Evolutionary conservation across 2,329 filamentous ascomycete species (phyloP), one percentile per base, ranked within the genome.

Genomic region (Plectosphaerella cucumerina): DNA sequence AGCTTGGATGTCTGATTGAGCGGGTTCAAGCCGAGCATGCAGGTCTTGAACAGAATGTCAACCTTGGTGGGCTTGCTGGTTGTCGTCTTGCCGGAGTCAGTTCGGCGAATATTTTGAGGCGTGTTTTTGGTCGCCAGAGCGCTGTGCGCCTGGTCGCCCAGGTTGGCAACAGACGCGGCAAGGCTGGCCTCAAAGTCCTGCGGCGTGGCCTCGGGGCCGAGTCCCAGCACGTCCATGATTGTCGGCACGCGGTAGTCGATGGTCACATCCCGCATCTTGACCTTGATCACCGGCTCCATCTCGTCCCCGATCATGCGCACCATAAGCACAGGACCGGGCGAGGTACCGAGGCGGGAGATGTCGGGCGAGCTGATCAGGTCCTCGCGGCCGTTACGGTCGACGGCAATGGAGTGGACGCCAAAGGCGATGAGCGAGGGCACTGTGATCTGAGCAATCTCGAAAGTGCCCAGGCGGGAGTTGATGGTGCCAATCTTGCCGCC

Each of bases 301-400:
- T 97, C 93, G 64, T 97, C 92, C 0, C 90, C 90, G 57, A 99
- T 89, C 71, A 96, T 88, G 47, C 94, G 82, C 53, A 89, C 82
- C 85, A 96, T 96, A 49, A 97, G 66, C 56, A 92, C 89, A 1
- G 71, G 69, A 5, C 65, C 63, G 33, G 58, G 45, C n/a, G 62
- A 55, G 6, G 59, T 58, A n/a, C 37, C 18, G 33, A 60, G 11
- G 58, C 45, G 12, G 62, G 60, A 18, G 45, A 64, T 50, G 58
- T 60, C 22, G 62, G 65, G 52, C 58, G 76, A 83, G 39, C 84
- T 84, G 5, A 97, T 60, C 12, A 99, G 73, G 44, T 89, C 81
- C 63, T 96, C 89, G 0, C 72, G 73, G 2, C 76, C 72, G 58
- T 91, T 90, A 34, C 90, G 81, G 47, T 69, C 73, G 37, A 90